These are phyloP conservation scores for Helianthus annuus DNA, from an alignment of 129 eudicot species.

Conservation along the genomic window DNA sequence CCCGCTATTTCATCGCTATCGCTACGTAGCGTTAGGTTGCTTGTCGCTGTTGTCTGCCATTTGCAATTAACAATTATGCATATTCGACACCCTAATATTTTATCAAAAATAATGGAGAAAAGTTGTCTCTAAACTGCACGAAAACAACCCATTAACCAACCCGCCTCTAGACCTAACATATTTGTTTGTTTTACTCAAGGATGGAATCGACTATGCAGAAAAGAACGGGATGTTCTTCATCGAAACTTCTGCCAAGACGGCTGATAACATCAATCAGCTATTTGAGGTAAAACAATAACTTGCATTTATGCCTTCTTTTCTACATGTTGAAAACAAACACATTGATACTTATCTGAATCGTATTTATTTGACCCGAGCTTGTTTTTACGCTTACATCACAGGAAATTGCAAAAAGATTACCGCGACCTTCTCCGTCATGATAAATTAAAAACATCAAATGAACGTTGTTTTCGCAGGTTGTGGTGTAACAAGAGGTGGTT, in stretches of 20 bases:
- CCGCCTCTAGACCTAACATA: no score
- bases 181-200: slow-evolving; percentile 46
- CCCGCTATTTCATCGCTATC: no score
- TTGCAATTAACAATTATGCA: no score
- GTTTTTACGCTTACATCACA: slow-evolving; percentile 15
- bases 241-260: slow-evolving; percentile 98
- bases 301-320: slow-evolving; percentile 10
- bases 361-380: background rate
- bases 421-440: slow-evolving; percentile 64
- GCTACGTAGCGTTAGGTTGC: no score
- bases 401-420: slow-evolving; percentile 92
- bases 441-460: slow-evolving; percentile 6
- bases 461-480: slow-evolving; percentile 14
- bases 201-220: slow-evolving; percentile 80
- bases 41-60: no score
- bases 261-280: slow-evolving; percentile 97
- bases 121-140: no score
- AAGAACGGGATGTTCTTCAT: slow-evolving; percentile 98
- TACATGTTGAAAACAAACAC: background rate
- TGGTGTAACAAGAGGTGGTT: slow-evolving; percentile 18
- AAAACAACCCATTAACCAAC: no score
- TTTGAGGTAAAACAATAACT: slow-evolving; percentile 68
- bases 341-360: background rate
- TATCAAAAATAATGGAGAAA: no score
- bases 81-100: no score